Base-by-base conservation (phyloP, 768 basidiomycete species). In the Lanmaoa pseudosensibilis region DNA sequence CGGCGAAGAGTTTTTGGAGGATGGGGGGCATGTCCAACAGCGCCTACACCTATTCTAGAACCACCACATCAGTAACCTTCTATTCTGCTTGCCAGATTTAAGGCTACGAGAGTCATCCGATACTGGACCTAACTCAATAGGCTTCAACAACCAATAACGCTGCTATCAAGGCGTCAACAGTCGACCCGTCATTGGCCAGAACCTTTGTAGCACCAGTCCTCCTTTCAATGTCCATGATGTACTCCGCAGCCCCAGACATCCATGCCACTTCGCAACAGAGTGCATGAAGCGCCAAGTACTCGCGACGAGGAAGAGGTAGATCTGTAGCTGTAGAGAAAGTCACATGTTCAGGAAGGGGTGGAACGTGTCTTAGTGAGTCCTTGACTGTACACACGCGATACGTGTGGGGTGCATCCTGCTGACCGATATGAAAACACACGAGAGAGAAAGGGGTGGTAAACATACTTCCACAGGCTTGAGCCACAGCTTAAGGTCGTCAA, bases 191-290 rank as follows among this genome's bases (percentile, higher is more conserved):
- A 12, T 21, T 41, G 15, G 51, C 50, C 2, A 57, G 16, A 12
- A 53, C 45, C 0, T 25, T n/a, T 2, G 34, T 32, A 18, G 51
- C 18, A 41, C 46, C 51, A 27, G 36, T 36, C 43, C 39, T 46
- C 44, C 52, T 50, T 27, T 57, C 56, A 4, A 59, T 25, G 15
- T 50, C 56, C 30, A 25, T 33, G n/a, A 57, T 25, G 12, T 57
- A 46, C 16, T 50, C 51, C 13, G 38, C 38, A 16, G 43, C 41
- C 5, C 55, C 55, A 16, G 58, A 59, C 50, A 52, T 52, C 55
- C 55, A 57, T 5, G 51, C 46, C 3, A 50, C 33, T 32, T 59
- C 50, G 37, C 58, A 59, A 18, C 55, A 59, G 2, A 57, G 51
- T 36, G 55, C 43, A 19, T 59, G 51, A 23, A 60, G 37, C 0